These are phyloP conservation scores for Sporothrix pallida DNA, from an alignment of 2,329 filamentous ascomycete genomes.

Conservation along the genomic window DNA sequence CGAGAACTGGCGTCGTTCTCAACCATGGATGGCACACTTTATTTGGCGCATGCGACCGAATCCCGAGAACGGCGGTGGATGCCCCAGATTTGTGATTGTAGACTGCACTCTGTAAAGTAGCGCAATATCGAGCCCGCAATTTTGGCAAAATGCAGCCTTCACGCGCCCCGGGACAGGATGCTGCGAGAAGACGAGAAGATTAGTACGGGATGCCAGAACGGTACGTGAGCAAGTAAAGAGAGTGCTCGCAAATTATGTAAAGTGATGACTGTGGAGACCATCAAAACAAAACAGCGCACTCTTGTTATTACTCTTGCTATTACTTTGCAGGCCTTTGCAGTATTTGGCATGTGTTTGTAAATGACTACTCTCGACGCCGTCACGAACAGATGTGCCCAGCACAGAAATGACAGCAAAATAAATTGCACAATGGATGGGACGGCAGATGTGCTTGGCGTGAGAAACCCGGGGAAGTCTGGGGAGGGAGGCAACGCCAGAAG, in stretches of 20 bases:
- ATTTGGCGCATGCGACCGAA: not conserved
- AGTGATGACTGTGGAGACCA: not conserved
- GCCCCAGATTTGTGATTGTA: not conserved
- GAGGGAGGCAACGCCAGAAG: not conserved
- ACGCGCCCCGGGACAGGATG: conserved; percentile 7
- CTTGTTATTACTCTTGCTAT: not conserved
- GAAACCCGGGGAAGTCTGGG: conserved; percentile 25
- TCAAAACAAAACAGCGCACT: conserved; percentile 16
- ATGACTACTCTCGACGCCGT: conserved; percentile 1
- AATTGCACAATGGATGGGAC: not conserved
- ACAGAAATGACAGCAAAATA: not conserved
- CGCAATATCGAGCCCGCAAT: not conserved
- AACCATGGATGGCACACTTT: not conserved
- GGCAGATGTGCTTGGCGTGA: conserved; percentile 19
- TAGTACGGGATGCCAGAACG: not conserved
- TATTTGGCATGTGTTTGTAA: not conserved
- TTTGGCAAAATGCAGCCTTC: conserved; percentile 15
- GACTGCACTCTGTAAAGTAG: not conserved
- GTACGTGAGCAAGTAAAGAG: not conserved
- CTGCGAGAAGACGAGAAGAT: not conserved
- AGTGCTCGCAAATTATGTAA: too few species aligned
- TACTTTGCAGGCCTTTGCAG: too few species aligned
- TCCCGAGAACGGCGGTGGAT: not conserved
- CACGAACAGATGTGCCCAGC: not conserved
- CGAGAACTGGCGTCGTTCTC: not conserved